A percentile compares a stretch with the other conserved stretches of the same genome.
Evolutionary conservation across 176 grass and related monocot species (phyloP).

Genomic region (Phoenix dactylifera): DNA sequence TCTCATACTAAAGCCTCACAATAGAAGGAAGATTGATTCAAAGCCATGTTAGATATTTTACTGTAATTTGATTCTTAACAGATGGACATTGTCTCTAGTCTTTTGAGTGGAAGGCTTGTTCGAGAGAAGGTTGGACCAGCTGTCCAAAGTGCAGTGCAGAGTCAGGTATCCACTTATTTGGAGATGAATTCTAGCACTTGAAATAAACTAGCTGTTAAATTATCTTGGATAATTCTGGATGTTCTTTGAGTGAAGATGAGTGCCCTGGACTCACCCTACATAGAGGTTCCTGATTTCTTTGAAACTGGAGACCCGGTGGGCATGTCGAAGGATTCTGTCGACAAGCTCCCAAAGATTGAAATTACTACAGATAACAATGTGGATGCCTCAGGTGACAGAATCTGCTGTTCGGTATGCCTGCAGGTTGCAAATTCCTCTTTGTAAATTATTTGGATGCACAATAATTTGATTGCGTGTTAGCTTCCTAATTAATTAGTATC

Average conservation of each 20-base stretch:
- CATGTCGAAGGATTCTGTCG: conserved; percentile 26
- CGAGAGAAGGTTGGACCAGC: conserved; percentile 68
- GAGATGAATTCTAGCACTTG: neutral
- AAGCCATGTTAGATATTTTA: neutral
- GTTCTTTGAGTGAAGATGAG: conserved; percentile 46
- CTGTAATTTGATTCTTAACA: conserved; percentile 12
- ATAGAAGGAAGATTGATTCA: no score
- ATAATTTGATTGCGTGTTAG: neutral
- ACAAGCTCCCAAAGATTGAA: conserved; percentile 42
- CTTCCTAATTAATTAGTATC: neutral
- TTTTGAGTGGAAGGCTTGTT: conserved; percentile 68
- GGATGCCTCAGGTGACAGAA: conserved; percentile 41
- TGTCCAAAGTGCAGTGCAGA: conserved; percentile 60
- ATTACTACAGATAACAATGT: conserved; percentile 29
- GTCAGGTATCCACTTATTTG: conserved; percentile 48
- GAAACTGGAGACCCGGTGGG: conserved; percentile 40
- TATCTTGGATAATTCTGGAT: no score
- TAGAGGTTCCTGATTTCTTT: conserved; percentile 72
- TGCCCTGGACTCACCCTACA: conserved; percentile 58
- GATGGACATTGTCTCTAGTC: conserved; percentile 72
- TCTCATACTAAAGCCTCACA: no score
- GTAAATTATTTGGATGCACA: no score
- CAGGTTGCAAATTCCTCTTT: conserved; percentile 23
- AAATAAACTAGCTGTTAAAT: no score
- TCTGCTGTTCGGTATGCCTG: conserved; percentile 85